Base-by-base conservation (phyloP, 306 rosid species). In the Luffa aegyptiaca region DNA sequence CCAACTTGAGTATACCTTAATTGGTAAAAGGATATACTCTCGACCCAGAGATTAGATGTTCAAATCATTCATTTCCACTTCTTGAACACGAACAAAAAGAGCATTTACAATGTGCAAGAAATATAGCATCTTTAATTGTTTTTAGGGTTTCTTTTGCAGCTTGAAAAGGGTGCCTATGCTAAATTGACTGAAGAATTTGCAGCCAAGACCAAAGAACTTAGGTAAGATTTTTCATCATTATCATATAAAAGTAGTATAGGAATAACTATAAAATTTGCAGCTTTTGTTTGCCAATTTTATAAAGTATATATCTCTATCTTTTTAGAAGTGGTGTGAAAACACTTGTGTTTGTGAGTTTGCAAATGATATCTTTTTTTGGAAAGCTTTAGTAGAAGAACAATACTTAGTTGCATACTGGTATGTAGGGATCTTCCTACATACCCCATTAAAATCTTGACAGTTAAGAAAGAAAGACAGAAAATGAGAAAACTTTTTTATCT, bases 171-270 rank as follows among this genome's bases (percentile, higher is more conserved):
- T 26, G 53, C 13, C 56, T 5, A 62, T 45, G 76, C 51, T 57
- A 56, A 42, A 20, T 69, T 41, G 80, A 11, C 10, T 10, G 52
- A 80, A 21, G 76, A 70, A 80, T 52, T 77, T 35, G 84, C 80
- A 84, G 37, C 42, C 66, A 77, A 77, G 31, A 46, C 56, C 62
- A 0, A 61, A 44, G 69, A 77, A 45, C 69, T 77, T 56, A 77
- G 65, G 80, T 77, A 58, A 58, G 10, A 14, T 57, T 58, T 16
- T 35, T 75, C 17, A 53, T 6, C 20, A 53, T 71, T 21, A 8
- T 45, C n/a, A 18, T 14, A 64, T 64, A 12, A 64, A 64, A 64
- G 9, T 26, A 64, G 9, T 26, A 59, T 3, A 59, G 17, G 10
- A 21, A 59, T 59, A 4, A 31, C 26, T 59, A 59, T 26, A 26